Evolutionary conservation across 257 asterid genomes (phyloP).

Genomic region (Eustoma russellianum): DNA sequence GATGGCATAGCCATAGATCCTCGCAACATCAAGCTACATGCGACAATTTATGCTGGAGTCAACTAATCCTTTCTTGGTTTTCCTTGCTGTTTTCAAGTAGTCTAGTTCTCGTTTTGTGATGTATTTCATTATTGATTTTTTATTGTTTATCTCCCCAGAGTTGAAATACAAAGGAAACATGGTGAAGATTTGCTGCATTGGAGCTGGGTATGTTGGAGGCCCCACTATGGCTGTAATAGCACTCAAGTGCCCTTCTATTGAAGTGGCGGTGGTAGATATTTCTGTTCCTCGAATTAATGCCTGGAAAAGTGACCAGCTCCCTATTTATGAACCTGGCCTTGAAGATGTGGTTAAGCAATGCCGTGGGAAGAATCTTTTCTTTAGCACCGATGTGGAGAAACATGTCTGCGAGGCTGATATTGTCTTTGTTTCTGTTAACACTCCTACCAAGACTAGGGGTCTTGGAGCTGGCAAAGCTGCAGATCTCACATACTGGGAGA

Average conservation of each 20-base stretch:
- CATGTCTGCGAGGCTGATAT: conserved; percentile 80
- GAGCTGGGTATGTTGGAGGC: conserved; percentile 92
- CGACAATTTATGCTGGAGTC: too few species aligned
- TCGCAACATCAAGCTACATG: too few species aligned
- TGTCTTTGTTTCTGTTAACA: conserved; percentile 81
- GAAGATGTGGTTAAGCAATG: conserved; percentile 87
- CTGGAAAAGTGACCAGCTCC: conserved; percentile 91
- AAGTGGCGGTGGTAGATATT: conserved; percentile 86
- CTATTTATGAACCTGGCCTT: conserved; percentile 95
- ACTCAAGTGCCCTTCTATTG: conserved; percentile 70
- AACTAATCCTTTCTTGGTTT: too few species aligned
- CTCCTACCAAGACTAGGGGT: conserved; percentile 92
- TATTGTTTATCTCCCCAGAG: conserved; percentile 38
- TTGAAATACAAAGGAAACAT: conserved; percentile 25
- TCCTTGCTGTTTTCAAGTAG: too few species aligned
- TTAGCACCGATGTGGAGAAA: conserved; percentile 91
- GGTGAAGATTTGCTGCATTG: conserved; percentile 98
- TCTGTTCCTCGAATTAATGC: conserved; percentile 77
- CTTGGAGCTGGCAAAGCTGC: conserved; percentile 99
- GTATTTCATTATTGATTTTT: too few species aligned
- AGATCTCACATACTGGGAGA: conserved; percentile 90
- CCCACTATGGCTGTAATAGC: conserved; percentile 98
- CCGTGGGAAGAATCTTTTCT: conserved; percentile 89
- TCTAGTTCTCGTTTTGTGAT: too few species aligned
- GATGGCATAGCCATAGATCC: too few species aligned